Evolutionary conservation across 148 eudicot genomes (phyloP).

Genomic region (Vaccinium macrocarpon): DNA sequence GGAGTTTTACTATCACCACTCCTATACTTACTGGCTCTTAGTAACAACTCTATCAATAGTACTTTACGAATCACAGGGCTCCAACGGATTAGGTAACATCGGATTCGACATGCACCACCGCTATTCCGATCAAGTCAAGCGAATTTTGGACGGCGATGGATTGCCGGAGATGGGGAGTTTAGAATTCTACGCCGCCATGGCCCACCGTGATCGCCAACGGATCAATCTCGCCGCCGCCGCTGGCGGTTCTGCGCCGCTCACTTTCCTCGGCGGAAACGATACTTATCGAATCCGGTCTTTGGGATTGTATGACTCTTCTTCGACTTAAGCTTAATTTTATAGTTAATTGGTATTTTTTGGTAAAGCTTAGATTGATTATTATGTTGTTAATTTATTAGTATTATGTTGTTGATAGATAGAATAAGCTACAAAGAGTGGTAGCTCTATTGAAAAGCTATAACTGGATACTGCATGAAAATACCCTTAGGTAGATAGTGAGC

Average conservation of each 20-base stretch:
- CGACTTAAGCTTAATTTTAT: neutral
- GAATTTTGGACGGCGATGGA: constrained; percentile 39
- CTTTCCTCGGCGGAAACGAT: constrained; percentile 54
- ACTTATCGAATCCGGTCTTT: constrained; percentile 43
- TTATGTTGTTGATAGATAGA: too few relatives aligned
- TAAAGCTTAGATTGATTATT: neutral
- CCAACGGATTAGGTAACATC: constrained; percentile 42
- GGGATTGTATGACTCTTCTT: constrained; percentile 61
- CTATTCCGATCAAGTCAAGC: constrained; percentile 69
- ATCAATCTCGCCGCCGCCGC: constrained; percentile 43
- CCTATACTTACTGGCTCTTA: neutral
- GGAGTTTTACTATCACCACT: neutral
- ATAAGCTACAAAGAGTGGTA: too few relatives aligned
- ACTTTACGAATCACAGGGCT: constrained; percentile 22
- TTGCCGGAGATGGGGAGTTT: constrained; percentile 64
- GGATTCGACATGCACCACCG: constrained; percentile 77
- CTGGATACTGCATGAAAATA: too few relatives aligned
- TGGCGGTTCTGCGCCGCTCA: constrained; percentile 27
- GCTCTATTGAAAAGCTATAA: too few relatives aligned
- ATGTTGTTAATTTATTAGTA: neutral
- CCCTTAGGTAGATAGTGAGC: too few relatives aligned
- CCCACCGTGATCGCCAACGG: constrained; percentile 75
- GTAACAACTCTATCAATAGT: constrained; percentile 10
- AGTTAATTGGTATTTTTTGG: neutral
- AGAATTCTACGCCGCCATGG: constrained; percentile 62